Base-by-base conservation (phyloP, 2,329 filamentous ascomycete species). In the Didymella glomerata region DNA sequence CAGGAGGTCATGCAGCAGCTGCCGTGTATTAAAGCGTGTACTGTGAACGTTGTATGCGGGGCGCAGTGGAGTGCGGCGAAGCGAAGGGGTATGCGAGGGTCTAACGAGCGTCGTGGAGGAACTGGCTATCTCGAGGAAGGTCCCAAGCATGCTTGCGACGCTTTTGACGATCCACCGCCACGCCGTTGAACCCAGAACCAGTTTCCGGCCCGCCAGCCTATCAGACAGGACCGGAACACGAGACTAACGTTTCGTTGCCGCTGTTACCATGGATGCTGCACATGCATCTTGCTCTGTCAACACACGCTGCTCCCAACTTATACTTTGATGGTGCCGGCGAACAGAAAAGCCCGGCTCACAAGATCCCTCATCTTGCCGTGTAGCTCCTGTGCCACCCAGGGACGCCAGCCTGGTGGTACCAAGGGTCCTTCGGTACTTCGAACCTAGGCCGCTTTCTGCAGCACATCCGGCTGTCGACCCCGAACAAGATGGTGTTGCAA, bases 1-100 rank as follows among this genome's bases (percentile, higher is more conserved):
- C 32, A 54, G 61, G 55, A 48, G 60, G 44, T 63, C 75, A 76
- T 76, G 54, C 71, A 74, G 65, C 61, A 66, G 48, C 57, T 52
- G 58, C 36, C 18, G 38, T 24, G 25, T 22, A 42, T 41, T 44
- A 22, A 24, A 20, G n/a, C 8, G 36, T 40, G 10, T 40, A 20
- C 0, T 40, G 36, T 40, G 18, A 20, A 40, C 2, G 14, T 8
- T 16, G 4, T 22, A 13, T 3, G 10, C 7, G 8, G 20, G 4
- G 5, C 13, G 3, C 7, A 1, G 11, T 4, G 36, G 20, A 13
- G 5, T 22, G 3, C 7, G 4, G 11, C 11, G 36, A 22, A 40
- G 40, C 50, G 51, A 32, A 18, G 3, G 25, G 16, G 16, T 18
- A 30, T 18, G 18, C 22, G 46, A 27, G 41, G 4, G 46, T 41